Conservation (phyloP, 2,329 filamentous ascomycete species). For the Ascochyta fabae region DNA sequence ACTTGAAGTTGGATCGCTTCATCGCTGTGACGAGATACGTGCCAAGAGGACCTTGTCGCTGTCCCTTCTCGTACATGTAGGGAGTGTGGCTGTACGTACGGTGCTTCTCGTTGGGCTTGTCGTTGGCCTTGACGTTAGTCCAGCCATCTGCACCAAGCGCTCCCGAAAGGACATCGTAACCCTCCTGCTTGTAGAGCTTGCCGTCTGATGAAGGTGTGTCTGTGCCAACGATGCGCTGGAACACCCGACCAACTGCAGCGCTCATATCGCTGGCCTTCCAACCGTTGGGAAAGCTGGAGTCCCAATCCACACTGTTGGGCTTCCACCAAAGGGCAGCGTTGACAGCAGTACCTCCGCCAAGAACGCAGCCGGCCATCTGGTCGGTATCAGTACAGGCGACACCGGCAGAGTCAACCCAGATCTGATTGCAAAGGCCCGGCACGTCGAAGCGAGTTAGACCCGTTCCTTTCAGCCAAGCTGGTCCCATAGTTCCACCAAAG, state of each 20-base stretch:
- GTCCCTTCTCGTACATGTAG: conserved; percentile 71
- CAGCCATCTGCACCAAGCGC: conserved; percentile 68
- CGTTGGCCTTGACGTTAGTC: conserved; percentile 67
- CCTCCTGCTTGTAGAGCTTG: conserved; percentile 69
- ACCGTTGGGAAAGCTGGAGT: conserved; percentile 73
- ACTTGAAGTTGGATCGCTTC: conserved; percentile 67
- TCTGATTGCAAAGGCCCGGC: conserved; percentile 73
- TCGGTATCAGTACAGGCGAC: conserved; percentile 74
- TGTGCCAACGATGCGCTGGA: conserved; percentile 73
- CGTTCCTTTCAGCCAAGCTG: conserved; percentile 66
- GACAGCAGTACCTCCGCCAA: conserved; percentile 71
- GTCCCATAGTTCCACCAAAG: conserved; percentile 67
- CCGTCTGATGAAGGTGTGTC: conserved; percentile 70
- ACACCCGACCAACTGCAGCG: conserved; percentile 66
- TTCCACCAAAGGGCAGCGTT: conserved; percentile 75
- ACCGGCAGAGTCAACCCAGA: conserved; percentile 68
- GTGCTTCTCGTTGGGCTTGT: conserved; percentile 68
- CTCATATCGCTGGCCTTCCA: conserved; percentile 72
- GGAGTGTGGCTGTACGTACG: conserved; percentile 67
- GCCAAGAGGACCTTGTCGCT: conserved; percentile 72
- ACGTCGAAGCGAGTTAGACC: conserved; percentile 74
- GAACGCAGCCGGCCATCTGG: conserved; percentile 74
- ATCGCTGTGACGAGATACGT: conserved; percentile 72
- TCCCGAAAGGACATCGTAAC: conserved; percentile 66
- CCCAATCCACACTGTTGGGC: conserved; percentile 70